Evolutionary conservation across 306 rosid genomes (phyloP).

Genomic region (Gleditsia sinensis): DNA sequence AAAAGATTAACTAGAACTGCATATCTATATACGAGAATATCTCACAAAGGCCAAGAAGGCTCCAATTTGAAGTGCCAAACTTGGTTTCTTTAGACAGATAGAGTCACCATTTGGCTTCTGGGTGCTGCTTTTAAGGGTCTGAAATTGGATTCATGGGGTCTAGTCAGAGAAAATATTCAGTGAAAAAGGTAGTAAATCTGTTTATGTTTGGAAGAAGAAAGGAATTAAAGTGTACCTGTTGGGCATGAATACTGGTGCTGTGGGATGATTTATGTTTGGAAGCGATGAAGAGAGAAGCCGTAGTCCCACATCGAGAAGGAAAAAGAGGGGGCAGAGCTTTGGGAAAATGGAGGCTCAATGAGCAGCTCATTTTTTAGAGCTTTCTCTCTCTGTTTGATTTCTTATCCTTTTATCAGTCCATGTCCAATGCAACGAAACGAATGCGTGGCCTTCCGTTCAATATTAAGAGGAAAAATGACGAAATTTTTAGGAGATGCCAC

Average conservation of each 20-base stretch:
- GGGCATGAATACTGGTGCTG: constrained; percentile 18
- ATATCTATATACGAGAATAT: constrained; percentile 1
- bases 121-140: constrained; percentile 43
- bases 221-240: constrained; percentile 31
- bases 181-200: not conserved
- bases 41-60: constrained; percentile 73
- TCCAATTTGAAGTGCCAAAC: constrained; percentile 68
- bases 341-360: constrained; percentile 64
- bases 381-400: constrained; percentile 25
- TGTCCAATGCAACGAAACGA: constrained; percentile 45
- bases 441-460: constrained; percentile 11
- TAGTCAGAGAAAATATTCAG: constrained; percentile 8
- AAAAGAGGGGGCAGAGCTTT: constrained; percentile 76
- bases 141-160: constrained; percentile 35
- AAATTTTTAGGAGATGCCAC: constrained; percentile 21
- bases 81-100: constrained; percentile 45
- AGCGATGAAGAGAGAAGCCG: constrained; percentile 42
- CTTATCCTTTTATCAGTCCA: constrained; percentile 50
- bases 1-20: too few species aligned
- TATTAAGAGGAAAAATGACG: not conserved
- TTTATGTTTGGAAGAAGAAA: not conserved
- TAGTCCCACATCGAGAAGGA: constrained; percentile 16
- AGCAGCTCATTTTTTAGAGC: constrained; percentile 64
- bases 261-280: constrained; percentile 39
- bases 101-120: constrained; percentile 44